Conservation (phyloP, 129 eudicot species). For the Oenanthe sinensis region DNA sequence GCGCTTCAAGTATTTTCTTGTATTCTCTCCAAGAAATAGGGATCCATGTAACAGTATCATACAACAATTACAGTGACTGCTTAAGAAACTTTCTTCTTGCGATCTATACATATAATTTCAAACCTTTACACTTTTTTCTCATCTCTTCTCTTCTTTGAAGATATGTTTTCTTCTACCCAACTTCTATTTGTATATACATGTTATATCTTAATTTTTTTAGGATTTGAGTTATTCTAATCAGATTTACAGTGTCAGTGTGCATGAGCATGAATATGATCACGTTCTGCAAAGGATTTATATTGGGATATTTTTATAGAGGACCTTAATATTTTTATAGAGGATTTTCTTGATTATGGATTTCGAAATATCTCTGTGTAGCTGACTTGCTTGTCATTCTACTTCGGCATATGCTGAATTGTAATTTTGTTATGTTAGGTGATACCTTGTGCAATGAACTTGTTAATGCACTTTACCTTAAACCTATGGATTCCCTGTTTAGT, state of each 20-base stretch:
- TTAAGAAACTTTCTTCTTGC: not conserved
- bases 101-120: not conserved
- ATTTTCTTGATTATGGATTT: not conserved
- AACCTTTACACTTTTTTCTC: not conserved
- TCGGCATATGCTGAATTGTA: not conserved
- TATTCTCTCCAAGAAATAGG: conserved; percentile 5
- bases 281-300: not conserved
- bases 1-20: not conserved
- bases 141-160: not conserved
- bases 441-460: not conserved
- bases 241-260: not conserved
- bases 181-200: not conserved
- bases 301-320: not conserved
- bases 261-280: not conserved
- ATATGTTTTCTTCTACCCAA: not conserved
- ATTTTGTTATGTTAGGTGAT: too few species aligned
- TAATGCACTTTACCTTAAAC: not conserved
- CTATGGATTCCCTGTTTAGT: not conserved
- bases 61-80: conserved; percentile 13
- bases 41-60: conserved; percentile 17
- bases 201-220: not conserved
- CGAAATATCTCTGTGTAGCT: not conserved
- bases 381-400: not conserved
- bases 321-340: not conserved
- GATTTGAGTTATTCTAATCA: not conserved